A percentile compares a stretch with the other conserved stretches of the same genome.
These are phyloP conservation scores for Ceratobasidium papillatum DNA, from an alignment of 1,284 basidiomycete genomes.

Conservation along the genomic window DNA sequence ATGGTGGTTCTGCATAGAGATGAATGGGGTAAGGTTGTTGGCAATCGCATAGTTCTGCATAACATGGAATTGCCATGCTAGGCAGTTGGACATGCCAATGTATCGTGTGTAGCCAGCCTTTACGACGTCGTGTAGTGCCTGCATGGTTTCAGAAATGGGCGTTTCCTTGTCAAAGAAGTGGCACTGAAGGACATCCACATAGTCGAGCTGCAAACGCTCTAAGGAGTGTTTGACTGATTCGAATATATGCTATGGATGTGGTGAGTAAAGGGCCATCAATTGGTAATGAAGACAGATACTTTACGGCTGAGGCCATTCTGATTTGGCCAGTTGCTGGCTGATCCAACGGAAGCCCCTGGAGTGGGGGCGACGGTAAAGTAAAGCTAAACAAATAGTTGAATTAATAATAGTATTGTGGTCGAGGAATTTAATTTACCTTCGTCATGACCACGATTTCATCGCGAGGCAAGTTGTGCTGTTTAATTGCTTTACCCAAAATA, in stretches of 20 bases:
- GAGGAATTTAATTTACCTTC: constrained; percentile 45
- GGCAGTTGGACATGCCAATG: constrained; percentile 54
- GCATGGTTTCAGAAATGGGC: constrained; percentile 54
- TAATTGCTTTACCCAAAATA: constrained; percentile 58
- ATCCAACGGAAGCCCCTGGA: constrained; percentile 28
- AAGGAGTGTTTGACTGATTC: constrained; percentile 47
- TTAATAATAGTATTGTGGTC: no score
- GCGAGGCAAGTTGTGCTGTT: constrained; percentile 55
- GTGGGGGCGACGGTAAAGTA: not conserved
- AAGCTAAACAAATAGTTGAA: not conserved
- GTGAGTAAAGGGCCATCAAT: not conserved
- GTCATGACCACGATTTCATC: constrained; percentile 56
- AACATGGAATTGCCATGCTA: constrained; percentile 48
- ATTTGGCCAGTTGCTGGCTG: constrained; percentile 44
- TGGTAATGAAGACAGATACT: no score
- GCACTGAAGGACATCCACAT: constrained; percentile 53
- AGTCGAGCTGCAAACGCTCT: constrained; percentile 49
- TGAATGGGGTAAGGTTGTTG: constrained; percentile 54
- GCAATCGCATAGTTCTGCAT: constrained; percentile 52
- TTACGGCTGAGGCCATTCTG: constrained; percentile 49
- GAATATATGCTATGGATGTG: constrained; percentile 48
- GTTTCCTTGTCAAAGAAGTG: constrained; percentile 56
- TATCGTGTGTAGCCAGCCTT: constrained; percentile 55
- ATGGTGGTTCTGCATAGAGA: constrained; percentile 56
- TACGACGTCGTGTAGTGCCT: constrained; percentile 57